These are phyloP conservation scores for Zymoseptoria passerinii DNA, from an alignment of 2,329 filamentous ascomycete genomes.

Conservation along the genomic window DNA sequence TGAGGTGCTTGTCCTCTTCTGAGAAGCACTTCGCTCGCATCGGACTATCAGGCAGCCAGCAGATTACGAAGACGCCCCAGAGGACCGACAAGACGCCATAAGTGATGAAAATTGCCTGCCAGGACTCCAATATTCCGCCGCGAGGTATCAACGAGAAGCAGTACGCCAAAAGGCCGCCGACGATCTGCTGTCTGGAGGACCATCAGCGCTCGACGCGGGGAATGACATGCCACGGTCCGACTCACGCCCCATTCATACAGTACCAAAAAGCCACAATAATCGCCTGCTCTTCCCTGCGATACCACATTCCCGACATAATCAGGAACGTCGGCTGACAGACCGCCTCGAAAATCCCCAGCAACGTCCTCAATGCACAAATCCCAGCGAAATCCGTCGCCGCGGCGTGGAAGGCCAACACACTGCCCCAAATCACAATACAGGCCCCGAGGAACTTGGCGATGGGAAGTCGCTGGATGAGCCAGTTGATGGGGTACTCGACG, in stretches of 20 bases:
- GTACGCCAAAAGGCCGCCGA: conserved; percentile 60
- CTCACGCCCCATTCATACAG: conserved; percentile 12
- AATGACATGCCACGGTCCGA: neutral
- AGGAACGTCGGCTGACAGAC: conserved; percentile 62
- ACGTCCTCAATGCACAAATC: conserved; percentile 52
- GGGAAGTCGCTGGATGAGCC: conserved; percentile 53
- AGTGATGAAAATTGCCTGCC: conserved; percentile 60
- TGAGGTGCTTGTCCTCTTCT: conserved; percentile 51
- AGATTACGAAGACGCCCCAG: conserved; percentile 57
- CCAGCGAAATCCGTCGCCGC: conserved; percentile 53
- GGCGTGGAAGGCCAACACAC: conserved; percentile 52
- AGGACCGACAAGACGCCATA: conserved; percentile 57
- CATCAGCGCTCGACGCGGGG: conserved; percentile 2
- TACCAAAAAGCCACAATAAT: conserved; percentile 61
- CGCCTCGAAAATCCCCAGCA: conserved; percentile 65
- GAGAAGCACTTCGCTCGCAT: conserved; percentile 64
- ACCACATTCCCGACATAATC: conserved; percentile 58
- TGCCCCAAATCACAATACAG: conserved; percentile 58
- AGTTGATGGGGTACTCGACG: conserved; percentile 64
- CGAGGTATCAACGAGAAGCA: conserved; percentile 32
- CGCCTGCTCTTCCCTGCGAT: conserved; percentile 60
- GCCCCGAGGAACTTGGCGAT: conserved; percentile 54
- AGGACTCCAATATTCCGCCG: conserved; percentile 33
- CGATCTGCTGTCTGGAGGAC: conserved; percentile 62
- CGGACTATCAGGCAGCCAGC: conserved; percentile 59